phyloP scores from a whole-genome alignment of 805 yeast genomes.

The Kuraishia piskuri region DNA sequence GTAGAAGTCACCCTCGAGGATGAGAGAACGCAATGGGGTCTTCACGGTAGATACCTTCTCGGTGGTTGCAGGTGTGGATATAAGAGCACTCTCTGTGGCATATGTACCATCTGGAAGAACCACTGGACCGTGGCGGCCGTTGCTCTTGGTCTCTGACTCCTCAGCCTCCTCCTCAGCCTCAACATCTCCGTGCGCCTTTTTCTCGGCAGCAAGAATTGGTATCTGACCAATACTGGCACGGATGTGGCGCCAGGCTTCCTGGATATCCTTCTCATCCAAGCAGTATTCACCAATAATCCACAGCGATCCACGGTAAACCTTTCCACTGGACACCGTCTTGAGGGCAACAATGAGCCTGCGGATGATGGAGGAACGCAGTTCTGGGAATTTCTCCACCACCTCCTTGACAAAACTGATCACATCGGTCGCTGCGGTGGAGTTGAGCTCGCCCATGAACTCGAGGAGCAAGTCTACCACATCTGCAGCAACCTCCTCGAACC shows the following conservation, averaged over 20 bases:
- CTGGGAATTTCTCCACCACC: constrained; percentile 87
- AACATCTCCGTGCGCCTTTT: constrained; percentile 26
- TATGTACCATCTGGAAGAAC: constrained; percentile 98
- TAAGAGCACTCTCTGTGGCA: constrained; percentile 86
- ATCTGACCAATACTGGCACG: constrained; percentile 82
- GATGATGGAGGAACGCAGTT: constrained; percentile 58
- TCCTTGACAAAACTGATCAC: constrained; percentile 90
- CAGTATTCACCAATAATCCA: constrained; percentile 97
- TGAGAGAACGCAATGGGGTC: constrained; percentile 74
- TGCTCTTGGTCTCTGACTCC: constrained; percentile 21
- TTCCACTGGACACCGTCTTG: constrained; percentile 69
- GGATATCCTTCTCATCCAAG: constrained; percentile 59
- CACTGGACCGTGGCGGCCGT: constrained; percentile 55
- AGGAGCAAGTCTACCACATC: constrained; percentile 81
- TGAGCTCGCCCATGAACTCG: constrained; percentile 79
- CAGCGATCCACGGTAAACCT: constrained; percentile 85
- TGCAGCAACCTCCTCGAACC: constrained; percentile 85
- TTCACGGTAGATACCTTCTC: constrained; percentile 27
- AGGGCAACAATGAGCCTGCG: constrained; percentile 53
- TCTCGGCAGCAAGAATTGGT: constrained; percentile 76
- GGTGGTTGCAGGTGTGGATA: constrained; percentile 27
- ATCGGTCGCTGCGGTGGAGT: constrained; percentile 79
- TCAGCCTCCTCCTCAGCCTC: constrained; percentile 24
- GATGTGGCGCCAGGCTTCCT: constrained; percentile 79
- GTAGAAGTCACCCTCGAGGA: constrained; percentile 84